Conservation (phyloP, 805 yeast genomes). For the Wickerhamiella dianesei region DNA sequence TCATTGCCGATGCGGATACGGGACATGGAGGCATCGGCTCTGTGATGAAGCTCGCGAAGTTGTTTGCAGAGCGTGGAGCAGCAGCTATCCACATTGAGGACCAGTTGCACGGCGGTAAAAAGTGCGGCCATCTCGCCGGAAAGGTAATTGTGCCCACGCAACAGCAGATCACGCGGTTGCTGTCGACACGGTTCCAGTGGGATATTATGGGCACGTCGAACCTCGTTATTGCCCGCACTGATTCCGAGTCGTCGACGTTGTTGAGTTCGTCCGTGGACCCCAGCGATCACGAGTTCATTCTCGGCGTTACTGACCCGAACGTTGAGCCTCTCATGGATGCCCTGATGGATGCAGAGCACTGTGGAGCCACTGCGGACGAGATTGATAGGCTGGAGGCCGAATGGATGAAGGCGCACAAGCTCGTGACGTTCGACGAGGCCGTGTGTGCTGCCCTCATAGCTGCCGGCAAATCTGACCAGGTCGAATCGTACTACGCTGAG, state of each 20-base stretch:
- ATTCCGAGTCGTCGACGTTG: conserved; percentile 41
- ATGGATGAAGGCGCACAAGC: conserved; percentile 34
- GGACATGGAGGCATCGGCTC: conserved; percentile 53
- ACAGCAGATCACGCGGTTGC: conserved; percentile 39
- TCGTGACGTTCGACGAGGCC: conserved; percentile 40
- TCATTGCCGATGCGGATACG: conserved; percentile 54
- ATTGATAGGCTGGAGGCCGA: conserved; percentile 31
- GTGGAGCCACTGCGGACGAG: conserved; percentile 27
- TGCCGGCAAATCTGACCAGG: conserved; percentile 23
- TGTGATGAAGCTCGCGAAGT: conserved; percentile 50
- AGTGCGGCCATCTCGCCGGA: conserved; percentile 52
- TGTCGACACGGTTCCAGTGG: conserved; percentile 51
- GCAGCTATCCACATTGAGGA: conserved; percentile 56
- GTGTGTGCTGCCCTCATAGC: conserved; percentile 25
- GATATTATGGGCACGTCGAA: conserved; percentile 49
- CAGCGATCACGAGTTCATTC: conserved; percentile 41
- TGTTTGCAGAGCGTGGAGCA: conserved; percentile 55
- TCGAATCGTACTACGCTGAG: conserved; percentile 21
- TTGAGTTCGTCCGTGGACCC: conserved; percentile 41
- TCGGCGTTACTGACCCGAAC: conserved; percentile 32
- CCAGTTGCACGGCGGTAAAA: conserved; percentile 51
- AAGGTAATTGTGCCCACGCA: conserved; percentile 48
- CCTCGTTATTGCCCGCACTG: conserved; percentile 47
- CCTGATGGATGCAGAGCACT: conserved; percentile 31
- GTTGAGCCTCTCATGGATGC: conserved; percentile 34